These are phyloP conservation scores for Neurospora sp. DNA, from an alignment of 495 filamentous ascomycete species.

Conservation along the genomic window DNA sequence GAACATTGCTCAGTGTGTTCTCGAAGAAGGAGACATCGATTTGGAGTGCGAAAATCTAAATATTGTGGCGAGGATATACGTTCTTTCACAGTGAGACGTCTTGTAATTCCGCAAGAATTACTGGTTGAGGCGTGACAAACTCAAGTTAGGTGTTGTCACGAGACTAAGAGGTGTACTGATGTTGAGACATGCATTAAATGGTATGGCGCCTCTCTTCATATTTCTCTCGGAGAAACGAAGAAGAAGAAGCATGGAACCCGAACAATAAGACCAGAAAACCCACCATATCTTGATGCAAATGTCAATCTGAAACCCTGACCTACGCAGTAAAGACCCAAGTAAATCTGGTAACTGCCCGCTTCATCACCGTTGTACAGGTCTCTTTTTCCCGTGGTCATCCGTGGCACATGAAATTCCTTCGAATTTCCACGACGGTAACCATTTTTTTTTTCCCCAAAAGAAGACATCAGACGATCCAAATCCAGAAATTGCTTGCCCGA, in stretches of 20 bases:
- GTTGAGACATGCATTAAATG: not conserved
- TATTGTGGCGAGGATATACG: not conserved
- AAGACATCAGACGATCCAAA: not conserved
- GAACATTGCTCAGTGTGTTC: not conserved
- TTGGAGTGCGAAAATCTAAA: not conserved
- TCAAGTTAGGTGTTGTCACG: not conserved
- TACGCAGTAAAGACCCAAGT: not conserved
- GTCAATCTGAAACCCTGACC: not conserved
- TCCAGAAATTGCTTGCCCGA: not conserved
- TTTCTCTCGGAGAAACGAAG: not conserved
- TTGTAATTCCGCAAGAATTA: not conserved
- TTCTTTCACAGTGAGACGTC: not conserved
- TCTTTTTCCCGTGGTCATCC: not conserved
- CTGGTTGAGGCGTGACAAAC: not conserved
- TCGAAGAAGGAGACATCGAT: not conserved
- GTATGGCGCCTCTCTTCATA: not conserved
- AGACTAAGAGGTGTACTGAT: not conserved
- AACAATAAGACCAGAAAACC: not conserved
- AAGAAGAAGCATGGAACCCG: not conserved
- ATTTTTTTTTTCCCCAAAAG: not conserved
- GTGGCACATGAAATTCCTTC: not conserved
- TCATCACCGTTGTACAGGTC: not conserved
- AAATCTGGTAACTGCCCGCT: not conserved
- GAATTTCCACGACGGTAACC: not conserved
- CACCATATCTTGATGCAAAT: not conserved